Evolutionary conservation across 169 alveolate genomes (phyloP).

Genomic region (Theileria sp.): DNA sequence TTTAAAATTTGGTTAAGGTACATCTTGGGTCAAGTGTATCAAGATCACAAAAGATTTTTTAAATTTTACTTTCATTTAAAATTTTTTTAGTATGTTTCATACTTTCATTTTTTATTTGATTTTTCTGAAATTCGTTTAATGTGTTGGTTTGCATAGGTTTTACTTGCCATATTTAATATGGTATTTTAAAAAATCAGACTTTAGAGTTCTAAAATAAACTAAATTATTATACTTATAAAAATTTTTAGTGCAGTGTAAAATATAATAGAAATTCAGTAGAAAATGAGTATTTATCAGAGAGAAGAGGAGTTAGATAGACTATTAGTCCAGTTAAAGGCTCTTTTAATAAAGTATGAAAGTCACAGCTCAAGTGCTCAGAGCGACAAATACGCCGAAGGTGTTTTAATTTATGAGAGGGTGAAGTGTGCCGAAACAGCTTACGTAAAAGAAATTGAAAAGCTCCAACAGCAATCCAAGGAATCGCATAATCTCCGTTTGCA

Average conservation of each 20-base stretch:
- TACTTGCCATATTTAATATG: background rate
- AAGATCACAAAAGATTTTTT: background rate
- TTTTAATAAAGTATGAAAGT: constrained; percentile 41
- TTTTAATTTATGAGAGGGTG: constrained; percentile 52
- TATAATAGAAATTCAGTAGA: too few species aligned
- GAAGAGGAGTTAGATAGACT: constrained; percentile 64
- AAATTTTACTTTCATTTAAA: background rate
- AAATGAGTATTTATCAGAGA: constrained; percentile 58
- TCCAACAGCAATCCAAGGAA: constrained; percentile 43
- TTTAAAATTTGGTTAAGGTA: background rate
- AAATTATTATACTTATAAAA: too few species aligned
- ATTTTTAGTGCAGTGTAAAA: background rate
- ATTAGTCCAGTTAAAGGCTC: constrained; percentile 41
- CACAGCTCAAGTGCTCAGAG: constrained; percentile 36
- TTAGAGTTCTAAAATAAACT: background rate
- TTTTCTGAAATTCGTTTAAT: background rate
- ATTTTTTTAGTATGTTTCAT: background rate
- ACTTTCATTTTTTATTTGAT: background rate
- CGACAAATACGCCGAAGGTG: constrained; percentile 56
- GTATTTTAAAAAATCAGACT: background rate
- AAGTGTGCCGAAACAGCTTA: constrained; percentile 56
- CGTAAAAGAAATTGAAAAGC: constrained; percentile 41
- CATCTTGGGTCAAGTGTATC: background rate
- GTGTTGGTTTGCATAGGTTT: constrained; percentile 4
- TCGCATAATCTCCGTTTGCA: constrained; percentile 44